A percentile compares a stretch with the other conserved stretches of the same genome.
Conservation (phyloP, 2,329 filamentous ascomycete genomes). For the Tolypocladium guangdongense region DNA sequence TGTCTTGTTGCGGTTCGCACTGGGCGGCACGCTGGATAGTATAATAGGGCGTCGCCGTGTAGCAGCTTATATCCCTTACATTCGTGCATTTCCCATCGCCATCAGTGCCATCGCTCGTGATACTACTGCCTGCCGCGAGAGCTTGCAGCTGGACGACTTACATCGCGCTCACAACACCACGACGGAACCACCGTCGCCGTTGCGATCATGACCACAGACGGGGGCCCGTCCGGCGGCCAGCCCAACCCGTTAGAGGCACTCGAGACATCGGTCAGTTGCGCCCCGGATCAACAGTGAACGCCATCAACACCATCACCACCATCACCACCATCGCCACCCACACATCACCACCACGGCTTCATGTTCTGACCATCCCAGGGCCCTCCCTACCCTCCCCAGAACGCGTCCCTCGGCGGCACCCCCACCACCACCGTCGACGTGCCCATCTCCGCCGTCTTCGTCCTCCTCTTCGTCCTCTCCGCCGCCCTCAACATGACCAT, state of each 20-base stretch:
- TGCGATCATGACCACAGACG: background rate
- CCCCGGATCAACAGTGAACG: background rate
- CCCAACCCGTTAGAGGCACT: background rate
- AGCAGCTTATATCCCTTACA: too few relatives aligned
- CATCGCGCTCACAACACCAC: background rate
- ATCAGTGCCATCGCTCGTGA: too few relatives aligned
- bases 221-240: background rate
- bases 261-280: background rate
- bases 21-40: too few relatives aligned
- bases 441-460: conserved; percentile 52
- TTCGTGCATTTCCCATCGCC: too few relatives aligned
- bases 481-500: conserved; percentile 48
- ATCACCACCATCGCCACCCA: background rate
- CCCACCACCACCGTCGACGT: conserved; percentile 50
- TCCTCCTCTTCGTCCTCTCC: conserved; percentile 44
- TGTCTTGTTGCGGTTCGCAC: too few relatives aligned
- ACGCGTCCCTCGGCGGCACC: conserved; percentile 42
- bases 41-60: too few relatives aligned
- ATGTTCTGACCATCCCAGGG: conserved; percentile 11
- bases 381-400: conserved; percentile 26
- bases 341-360: conserved; percentile 7
- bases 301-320: background rate
- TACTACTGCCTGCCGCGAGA: too few relatives aligned
- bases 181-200: background rate
- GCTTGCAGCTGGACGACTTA: background rate